Evolutionary conservation across 306 rosid genomes (phyloP).

Genomic region (Sindora glabra): DNA sequence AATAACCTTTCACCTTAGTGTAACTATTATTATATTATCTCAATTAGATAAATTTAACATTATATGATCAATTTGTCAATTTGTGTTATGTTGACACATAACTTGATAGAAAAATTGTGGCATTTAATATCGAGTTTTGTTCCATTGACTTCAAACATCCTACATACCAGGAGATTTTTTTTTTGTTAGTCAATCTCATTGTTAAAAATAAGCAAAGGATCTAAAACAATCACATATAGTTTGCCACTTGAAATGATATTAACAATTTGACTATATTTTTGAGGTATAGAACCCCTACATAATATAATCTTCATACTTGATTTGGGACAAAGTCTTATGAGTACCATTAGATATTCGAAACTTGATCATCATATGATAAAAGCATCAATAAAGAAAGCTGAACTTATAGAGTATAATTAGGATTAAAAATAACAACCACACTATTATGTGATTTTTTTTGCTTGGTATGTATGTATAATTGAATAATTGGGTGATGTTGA

Average conservation of each 20-base stretch:
- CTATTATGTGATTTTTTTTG: background rate
- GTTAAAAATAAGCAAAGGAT: background rate
- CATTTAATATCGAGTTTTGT: background rate
- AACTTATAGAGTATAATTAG: too few species aligned
- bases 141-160: background rate
- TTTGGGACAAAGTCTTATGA: background rate
- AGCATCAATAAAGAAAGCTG: too few species aligned
- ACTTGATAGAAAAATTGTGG: background rate
- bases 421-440: too few species aligned
- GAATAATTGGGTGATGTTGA: background rate
- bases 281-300: slow-evolving; percentile 1
- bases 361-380: too few species aligned
- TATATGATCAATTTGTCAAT: background rate
- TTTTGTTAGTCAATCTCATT: background rate
- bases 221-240: background rate
- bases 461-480: background rate
- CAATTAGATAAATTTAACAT: background rate
- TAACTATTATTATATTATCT: background rate
- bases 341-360: too few species aligned
- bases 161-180: background rate
- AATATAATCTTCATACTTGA: background rate
- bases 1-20: background rate
- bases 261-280: background rate
- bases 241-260: background rate
- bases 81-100: background rate